Conservation (phyloP, 257 asterid species). For the Ilex asprella region DNA sequence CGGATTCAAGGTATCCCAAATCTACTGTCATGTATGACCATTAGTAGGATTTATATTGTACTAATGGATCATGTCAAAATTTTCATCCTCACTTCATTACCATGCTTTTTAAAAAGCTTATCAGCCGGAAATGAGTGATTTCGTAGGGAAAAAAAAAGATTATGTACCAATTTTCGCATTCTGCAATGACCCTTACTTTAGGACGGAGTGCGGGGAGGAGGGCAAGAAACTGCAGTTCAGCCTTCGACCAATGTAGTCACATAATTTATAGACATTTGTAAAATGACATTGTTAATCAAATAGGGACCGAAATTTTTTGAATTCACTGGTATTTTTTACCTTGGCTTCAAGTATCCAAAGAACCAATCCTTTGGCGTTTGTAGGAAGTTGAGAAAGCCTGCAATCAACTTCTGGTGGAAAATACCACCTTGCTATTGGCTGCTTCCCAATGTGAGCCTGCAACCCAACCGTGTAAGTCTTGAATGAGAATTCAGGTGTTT, state of each 20-base stretch:
- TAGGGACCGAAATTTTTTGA: neutral
- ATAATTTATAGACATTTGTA: neutral
- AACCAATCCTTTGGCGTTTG: conserved; percentile 64
- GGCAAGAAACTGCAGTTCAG: conserved; percentile 60
- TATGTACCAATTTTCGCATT: conserved; percentile 81
- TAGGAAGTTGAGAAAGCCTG: conserved; percentile 76
- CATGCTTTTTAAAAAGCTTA: no score
- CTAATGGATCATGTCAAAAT: no score
- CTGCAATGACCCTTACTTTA: conserved; percentile 73
- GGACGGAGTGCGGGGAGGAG: conserved; percentile 75
- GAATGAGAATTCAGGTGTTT: no score
- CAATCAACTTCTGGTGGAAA: conserved; percentile 90
- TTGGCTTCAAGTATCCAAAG: conserved; percentile 85
- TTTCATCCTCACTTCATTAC: no score
- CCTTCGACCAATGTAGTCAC: conserved; percentile 27
- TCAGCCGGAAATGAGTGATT: no score
- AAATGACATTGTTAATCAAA: no score
- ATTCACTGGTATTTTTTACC: conserved; percentile 19
- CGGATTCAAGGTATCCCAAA: no score
- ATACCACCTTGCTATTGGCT: conserved; percentile 90
- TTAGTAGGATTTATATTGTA: no score
- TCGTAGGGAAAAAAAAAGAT: no score
- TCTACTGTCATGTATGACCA: no score
- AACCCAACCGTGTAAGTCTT: no score
- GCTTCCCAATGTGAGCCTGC: conserved; percentile 87